phyloP scores from a whole-genome alignment of 164 flowering plant genomes.

The Pachysandra terminalis region DNA sequence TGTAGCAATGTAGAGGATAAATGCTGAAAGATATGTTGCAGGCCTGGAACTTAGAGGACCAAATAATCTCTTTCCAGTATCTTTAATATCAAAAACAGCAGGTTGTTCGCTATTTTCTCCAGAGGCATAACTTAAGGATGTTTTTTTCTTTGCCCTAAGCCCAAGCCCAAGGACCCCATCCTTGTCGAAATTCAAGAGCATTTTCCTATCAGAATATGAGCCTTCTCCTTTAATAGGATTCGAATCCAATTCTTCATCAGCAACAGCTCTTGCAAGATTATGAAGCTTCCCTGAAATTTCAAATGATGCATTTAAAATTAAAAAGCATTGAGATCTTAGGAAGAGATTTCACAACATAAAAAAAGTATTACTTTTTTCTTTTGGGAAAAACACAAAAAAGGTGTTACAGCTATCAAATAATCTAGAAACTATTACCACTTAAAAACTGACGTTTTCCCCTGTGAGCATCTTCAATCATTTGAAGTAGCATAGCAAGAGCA shows the following conservation, averaged over 20 bases:
- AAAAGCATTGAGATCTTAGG: constrained; percentile 8
- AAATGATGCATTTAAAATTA: constrained; percentile 6
- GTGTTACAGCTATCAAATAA: not conserved
- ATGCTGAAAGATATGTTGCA: constrained; percentile 87
- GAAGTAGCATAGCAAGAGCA: constrained; percentile 86
- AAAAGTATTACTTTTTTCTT: too few relatives aligned
- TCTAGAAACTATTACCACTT: constrained; percentile 54
- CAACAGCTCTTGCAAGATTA: constrained; percentile 94
- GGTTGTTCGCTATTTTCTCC: constrained; percentile 44
- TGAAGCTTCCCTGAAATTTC: constrained; percentile 83
- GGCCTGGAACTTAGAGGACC: constrained; percentile 72
- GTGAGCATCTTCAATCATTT: constrained; percentile 99
- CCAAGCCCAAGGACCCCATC: constrained; percentile 92
- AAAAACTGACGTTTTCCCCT: constrained; percentile 93
- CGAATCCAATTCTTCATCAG: constrained; percentile 81
- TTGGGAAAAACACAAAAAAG: too few relatives aligned
- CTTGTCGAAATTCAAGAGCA: constrained; percentile 37
- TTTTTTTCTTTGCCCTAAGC: constrained; percentile 45
- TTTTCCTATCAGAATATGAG: constrained; percentile 38
- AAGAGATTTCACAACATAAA: not conserved
- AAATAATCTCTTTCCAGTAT: constrained; percentile 67
- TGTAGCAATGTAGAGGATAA: constrained; percentile 92
- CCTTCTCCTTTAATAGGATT: constrained; percentile 50
- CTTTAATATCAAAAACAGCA: constrained; percentile 60
- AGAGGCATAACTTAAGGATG: constrained; percentile 30